Evolutionary conservation across 2,329 filamentous ascomycete genomes (phyloP).

Genomic region (Cryphonectria radicalis): DNA sequence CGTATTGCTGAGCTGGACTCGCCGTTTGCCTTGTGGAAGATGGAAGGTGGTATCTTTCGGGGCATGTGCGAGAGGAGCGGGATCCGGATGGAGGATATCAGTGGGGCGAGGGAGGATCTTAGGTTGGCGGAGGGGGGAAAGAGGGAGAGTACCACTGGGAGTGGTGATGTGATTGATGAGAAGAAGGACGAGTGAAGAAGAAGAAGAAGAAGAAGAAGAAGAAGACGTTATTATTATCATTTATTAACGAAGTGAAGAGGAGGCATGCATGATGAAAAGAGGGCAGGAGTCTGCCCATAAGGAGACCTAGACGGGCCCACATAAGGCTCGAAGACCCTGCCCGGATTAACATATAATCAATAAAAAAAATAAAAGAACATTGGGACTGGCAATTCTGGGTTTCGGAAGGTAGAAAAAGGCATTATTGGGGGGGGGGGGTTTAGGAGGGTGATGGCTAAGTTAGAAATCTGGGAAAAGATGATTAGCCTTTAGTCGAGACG

Average conservation of each 20-base stretch:
- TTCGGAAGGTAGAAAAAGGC: not conserved
- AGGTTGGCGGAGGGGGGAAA: constrained; percentile 30
- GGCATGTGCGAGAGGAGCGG: constrained; percentile 89
- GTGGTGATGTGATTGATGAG: constrained; percentile 24
- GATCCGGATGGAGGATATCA: constrained; percentile 65
- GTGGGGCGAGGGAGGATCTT: constrained; percentile 44
- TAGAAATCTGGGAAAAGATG: not conserved
- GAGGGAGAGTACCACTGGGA: not conserved
- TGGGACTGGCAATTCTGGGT: not conserved
- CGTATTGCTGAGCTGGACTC: constrained; percentile 84
- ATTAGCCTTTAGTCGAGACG: too few species aligned
- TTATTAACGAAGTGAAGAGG: not conserved
- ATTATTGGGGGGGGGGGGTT: not conserved
- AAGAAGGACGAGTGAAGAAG: constrained; percentile 9
- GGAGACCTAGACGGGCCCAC: too few species aligned
- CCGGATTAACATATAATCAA: not conserved
- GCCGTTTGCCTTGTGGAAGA: constrained; percentile 73
- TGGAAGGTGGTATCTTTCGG: constrained; percentile 75
- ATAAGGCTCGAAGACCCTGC: too few species aligned
- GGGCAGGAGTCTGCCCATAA: not conserved
- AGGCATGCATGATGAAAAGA: not conserved
- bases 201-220: not conserved
- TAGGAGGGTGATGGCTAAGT: not conserved
- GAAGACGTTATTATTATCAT: not conserved
- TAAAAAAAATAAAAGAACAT: not conserved